Conservation (phyloP, 2,329 filamentous ascomycete species). For the Alternaria atra region DNA sequence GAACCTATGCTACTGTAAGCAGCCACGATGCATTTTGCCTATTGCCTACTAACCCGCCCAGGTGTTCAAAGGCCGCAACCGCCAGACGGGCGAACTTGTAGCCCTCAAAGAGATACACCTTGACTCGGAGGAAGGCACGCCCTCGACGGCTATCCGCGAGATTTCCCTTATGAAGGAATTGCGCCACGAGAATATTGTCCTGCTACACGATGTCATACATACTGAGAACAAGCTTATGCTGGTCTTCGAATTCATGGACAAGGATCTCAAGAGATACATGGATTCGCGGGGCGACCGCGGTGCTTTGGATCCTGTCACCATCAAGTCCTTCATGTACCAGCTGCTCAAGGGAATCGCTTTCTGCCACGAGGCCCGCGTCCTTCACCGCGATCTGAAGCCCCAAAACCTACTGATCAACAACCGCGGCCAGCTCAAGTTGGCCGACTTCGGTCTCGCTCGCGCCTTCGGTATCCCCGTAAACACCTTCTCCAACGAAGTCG, state of each 20-base stretch:
- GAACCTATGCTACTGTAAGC: constrained; percentile 94
- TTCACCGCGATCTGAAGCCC: constrained; percentile 94
- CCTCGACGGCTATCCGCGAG: constrained; percentile 95
- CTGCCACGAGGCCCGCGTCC: constrained; percentile 95
- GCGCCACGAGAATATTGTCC: constrained; percentile 98
- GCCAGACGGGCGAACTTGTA: constrained; percentile 95
- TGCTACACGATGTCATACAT: constrained; percentile 97
- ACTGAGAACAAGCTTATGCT: constrained; percentile 99
- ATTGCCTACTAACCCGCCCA: constrained; percentile 53
- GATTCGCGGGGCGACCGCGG: constrained; percentile 90
- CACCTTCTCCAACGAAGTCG: constrained; percentile 97
- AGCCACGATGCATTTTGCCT: neutral
- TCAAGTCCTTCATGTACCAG: constrained; percentile 99
- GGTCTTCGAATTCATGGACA: constrained; percentile 99
- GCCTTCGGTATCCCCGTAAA: constrained; percentile 98
- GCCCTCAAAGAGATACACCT: constrained; percentile 99
- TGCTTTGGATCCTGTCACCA: constrained; percentile 84
- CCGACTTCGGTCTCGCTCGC: constrained; percentile 91
- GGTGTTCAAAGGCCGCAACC: constrained; percentile 98
- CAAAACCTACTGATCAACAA: constrained; percentile 96
- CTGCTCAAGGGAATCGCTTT: constrained; percentile 95
- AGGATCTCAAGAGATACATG: constrained; percentile 99
- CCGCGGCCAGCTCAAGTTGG: constrained; percentile 89
- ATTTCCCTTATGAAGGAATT: constrained; percentile 99
- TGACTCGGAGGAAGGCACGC: constrained; percentile 97